Conservation (phyloP, 1,284 basidiomycete species). For the Volvariella volvacea region DNA sequence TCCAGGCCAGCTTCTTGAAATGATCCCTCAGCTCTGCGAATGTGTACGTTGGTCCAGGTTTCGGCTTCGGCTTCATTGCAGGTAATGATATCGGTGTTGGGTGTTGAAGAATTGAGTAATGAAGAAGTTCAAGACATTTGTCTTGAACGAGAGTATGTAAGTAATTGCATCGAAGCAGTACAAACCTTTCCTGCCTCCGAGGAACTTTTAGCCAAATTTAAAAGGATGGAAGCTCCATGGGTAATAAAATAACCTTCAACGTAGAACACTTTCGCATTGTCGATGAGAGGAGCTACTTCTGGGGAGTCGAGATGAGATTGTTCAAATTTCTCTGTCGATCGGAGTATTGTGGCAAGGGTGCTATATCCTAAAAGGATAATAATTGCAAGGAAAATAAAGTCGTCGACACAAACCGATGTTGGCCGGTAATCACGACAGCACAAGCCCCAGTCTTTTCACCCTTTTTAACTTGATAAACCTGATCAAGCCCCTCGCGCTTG, state of each 20-base stretch:
- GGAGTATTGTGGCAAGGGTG: conserved; percentile 88
- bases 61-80: conserved; percentile 95
- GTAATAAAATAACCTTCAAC: conserved; percentile 98
- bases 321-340: conserved; percentile 87
- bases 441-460: conserved; percentile 94
- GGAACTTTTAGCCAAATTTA: conserved; percentile 81
- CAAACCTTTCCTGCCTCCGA: conserved; percentile 70
- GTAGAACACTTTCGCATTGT: conserved; percentile 85
- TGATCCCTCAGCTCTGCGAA: conserved; percentile 91
- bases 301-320: conserved; percentile 78
- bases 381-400: too few species aligned
- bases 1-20: conserved; percentile 96
- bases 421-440: conserved; percentile 92
- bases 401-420: conserved; percentile 75
- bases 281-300: conserved; percentile 71
- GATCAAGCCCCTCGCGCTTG: conserved; percentile 84
- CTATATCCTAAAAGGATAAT: conserved; percentile 30
- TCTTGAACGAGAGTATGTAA: conserved; percentile 34
- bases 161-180: conserved; percentile 1
- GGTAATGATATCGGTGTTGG: conserved; percentile 82
- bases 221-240: conserved; percentile 75
- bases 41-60: conserved; percentile 84
- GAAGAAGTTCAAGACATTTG: conserved; percentile 92
- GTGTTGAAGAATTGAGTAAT: conserved; percentile 95
- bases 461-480: conserved; percentile 86